These are phyloP conservation scores for Aspergillus ostianus DNA, from an alignment of 495 filamentous ascomycete genomes.

Conservation along the genomic window DNA sequence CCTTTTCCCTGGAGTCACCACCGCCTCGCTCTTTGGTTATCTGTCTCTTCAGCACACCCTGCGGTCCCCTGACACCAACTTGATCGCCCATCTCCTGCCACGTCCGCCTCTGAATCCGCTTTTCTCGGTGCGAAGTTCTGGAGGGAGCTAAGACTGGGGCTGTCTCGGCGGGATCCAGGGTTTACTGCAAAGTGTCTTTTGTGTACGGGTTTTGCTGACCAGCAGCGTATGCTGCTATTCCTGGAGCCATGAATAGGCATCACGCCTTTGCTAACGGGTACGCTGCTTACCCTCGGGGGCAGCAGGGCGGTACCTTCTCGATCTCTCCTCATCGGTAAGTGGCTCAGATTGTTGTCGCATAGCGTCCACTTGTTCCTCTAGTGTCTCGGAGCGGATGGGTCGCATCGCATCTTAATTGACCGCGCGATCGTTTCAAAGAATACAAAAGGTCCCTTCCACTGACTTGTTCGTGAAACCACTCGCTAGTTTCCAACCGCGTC, in stretches of 20 bases:
- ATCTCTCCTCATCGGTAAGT: slow-evolving; percentile 84
- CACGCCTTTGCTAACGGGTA: slow-evolving; percentile 78
- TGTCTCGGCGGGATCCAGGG: slow-evolving; percentile 13
- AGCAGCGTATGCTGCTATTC: slow-evolving; percentile 28
- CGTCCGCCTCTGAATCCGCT: not conserved
- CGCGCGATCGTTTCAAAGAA: not conserved
- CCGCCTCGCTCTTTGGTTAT: not conserved
- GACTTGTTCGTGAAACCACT: not conserved
- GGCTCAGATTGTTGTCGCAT: not conserved
- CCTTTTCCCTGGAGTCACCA: not conserved
- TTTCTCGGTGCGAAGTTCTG: not conserved
- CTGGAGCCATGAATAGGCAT: slow-evolving; percentile 53
- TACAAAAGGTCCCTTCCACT: not conserved
- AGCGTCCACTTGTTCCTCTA: not conserved
- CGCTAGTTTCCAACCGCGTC: slow-evolving; percentile 81
- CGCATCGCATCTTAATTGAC: not conserved
- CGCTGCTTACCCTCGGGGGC: slow-evolving; percentile 58
- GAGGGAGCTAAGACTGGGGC: slow-evolving; percentile 1
- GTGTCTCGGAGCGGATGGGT: slow-evolving; percentile 11
- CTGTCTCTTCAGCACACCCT: not conserved
- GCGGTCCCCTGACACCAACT: not conserved
- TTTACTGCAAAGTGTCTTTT: slow-evolving; percentile 9
- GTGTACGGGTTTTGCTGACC: slow-evolving; percentile 13
- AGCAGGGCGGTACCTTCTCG: slow-evolving; percentile 67
- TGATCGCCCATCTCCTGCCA: not conserved